Evolutionary conservation across 202 grass and related monocot genomes (phyloP), one percentile per base, ranked within the genome.

Genomic region (Dendrocalamus latiflorus): DNA sequence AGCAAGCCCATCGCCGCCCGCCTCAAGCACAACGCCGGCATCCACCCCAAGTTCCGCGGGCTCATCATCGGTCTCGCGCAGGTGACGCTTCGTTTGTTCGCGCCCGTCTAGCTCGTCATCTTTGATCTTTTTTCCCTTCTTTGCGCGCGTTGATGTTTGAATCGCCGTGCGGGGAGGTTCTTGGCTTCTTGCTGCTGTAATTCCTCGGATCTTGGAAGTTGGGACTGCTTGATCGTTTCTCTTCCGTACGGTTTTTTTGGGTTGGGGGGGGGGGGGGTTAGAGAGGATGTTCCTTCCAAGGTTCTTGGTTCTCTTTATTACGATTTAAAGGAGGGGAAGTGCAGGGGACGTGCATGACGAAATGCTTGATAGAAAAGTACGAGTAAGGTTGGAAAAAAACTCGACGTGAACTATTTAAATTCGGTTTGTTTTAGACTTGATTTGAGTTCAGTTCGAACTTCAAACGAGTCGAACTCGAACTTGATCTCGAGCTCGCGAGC

Each of bases 1-100:
- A 88, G 90, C 86, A 98, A 98, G 85, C 95, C 95, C 81, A 89
- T 98, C 79, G 95, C 90, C 51, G 53, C 68, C 63, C 83, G 89
- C 72, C 92, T 98, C 72, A 98, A 98, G 89, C 85, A 86, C 78
- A 84, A 89, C 77, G 90, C 95, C 42, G 88, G 88, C 56, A 48
- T 91, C 84, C 87, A 95, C 86, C 92, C 90, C 63, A 88, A 88
- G 89, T 98, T 95, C 79, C 95, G 92, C 79, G 73, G 85, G 9
- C 45, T 95, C 80, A 98, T 95, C 86, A 70, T 98, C 74, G 84
- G 65, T 85, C 9, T 98, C 61, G 95, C 92, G 6, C 95, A 98
- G 95, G 95, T 95, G 63, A 80, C 6, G 65, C 25, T 10, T 49
- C 77, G 7, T n/a, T 16, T n/a, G 6, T 60, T 67, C 25, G 4